Base-by-base conservation (phyloP, 495 filamentous ascomycete genomes). In the Thermothielavioides terrestris region DNA sequence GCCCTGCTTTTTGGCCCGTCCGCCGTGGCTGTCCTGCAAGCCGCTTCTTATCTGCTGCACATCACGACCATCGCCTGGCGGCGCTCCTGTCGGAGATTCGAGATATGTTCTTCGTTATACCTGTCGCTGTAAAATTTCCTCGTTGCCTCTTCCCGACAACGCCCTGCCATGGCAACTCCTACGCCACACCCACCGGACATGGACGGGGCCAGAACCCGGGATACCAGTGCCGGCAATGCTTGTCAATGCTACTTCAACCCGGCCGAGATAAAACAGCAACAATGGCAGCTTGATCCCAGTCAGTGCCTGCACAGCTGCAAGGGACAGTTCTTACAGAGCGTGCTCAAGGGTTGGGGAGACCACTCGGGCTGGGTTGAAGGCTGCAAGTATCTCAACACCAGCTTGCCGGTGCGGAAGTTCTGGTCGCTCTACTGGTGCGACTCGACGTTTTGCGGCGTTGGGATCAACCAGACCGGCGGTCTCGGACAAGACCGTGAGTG, bases 371-470 rank as follows among this genome's bases (percentile, higher is more conserved):
- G 58, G 60, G 15, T 10, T 5, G 41, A 46, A 0, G 50, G 49
- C 7, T 63, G 62, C 51, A 18, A 31, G 42, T 42, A 41, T 12
- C 49, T 65, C 21, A 57, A 59, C 35, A 44, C 35, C 38, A 28
- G 20, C 27, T 22, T 20, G 12, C n/a, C 52, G 7, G 32, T 48
- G 15, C 30, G 12, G n/a, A 38, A 46, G 28, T 57, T 75, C 22
- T 71, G 64, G 68, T 46, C 55, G 44, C 60, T 73, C 28, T 75
- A 75, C 51, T 71, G 66, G 56, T 74, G 72, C 55, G 70, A 73
- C 54, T 64, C 61, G 34, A 57, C 43, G n/a, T 65, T 57, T 38
- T 75, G 72, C 50, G 70, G 70, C 40, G 70, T 74, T 25, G 59
- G 52, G 53, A 69, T 66, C 36, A 43, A 56, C 20, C 52, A 41